A percentile compares a stretch with the other conserved stretches of the same genome.
These are phyloP conservation scores for Lachancea kluyveri DNA, from an alignment of 805 yeast genomes.

Conservation along the genomic window DNA sequence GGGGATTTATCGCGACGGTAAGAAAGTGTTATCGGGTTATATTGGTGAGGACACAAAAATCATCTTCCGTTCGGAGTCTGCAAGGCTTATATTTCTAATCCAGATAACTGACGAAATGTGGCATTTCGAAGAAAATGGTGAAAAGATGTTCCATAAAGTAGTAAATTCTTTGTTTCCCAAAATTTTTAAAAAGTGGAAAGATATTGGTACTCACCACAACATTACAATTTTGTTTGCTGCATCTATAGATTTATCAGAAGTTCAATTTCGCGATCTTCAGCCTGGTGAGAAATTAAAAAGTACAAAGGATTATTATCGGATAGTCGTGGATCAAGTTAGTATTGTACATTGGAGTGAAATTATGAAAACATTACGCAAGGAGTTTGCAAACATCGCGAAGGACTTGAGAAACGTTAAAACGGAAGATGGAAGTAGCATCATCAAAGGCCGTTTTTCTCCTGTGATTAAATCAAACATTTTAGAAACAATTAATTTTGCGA, in stretches of 20 bases:
- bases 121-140: slow-evolving; percentile 96
- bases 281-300: slow-evolving; percentile 68
- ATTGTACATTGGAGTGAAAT: slow-evolving; percentile 86
- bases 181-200: slow-evolving; percentile 82
- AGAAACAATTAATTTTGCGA: slow-evolving; percentile 81
- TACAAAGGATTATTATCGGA: slow-evolving; percentile 77
- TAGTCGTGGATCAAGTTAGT: slow-evolving; percentile 91
- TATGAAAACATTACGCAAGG: slow-evolving; percentile 79
- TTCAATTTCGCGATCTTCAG: slow-evolving; percentile 50
- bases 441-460: slow-evolving; percentile 68
- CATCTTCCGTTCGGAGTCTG: slow-evolving; percentile 87
- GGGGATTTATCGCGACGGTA: slow-evolving; percentile 58
- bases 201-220: slow-evolving; percentile 80
- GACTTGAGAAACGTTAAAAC: slow-evolving; percentile 51
- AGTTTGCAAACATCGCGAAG: slow-evolving; percentile 74
- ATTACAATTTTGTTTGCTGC: slow-evolving; percentile 85
- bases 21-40: slow-evolving; percentile 66
- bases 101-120: slow-evolving; percentile 96
- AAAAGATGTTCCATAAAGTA: slow-evolving; percentile 84
- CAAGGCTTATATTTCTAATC: slow-evolving; percentile 72
- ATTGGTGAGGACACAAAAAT: slow-evolving; percentile 69
- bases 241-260: slow-evolving; percentile 52
- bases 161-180: slow-evolving; percentile 90
- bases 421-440: slow-evolving; percentile 29
- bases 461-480: slow-evolving; percentile 84